A percentile compares a stretch with the other conserved stretches of the same genome.
These are phyloP conservation scores for Acanthamoeba lugdunensis DNA, from an alignment of 208 protist genomes.

Conservation along the genomic window DNA sequence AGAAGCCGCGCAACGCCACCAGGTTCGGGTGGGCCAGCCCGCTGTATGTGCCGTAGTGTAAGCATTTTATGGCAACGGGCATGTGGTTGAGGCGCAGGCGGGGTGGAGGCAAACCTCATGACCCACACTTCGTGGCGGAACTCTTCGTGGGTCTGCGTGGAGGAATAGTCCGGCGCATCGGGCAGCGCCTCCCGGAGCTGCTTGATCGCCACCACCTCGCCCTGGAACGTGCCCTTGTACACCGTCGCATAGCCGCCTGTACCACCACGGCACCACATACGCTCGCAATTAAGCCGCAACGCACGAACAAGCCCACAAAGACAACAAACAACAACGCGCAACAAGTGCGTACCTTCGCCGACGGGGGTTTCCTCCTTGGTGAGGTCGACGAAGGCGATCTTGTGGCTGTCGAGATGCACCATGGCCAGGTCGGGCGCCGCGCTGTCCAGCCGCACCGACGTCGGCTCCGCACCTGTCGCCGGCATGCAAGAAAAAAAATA, in stretches of 20 bases:
- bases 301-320: too few relatives aligned
- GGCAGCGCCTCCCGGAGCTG: not conserved
- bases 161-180: not conserved
- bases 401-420: slow-evolving; percentile 28
- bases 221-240: not conserved
- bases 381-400: too few relatives aligned
- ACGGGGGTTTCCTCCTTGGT: too few relatives aligned
- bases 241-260: slow-evolving; percentile 34
- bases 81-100: too few relatives aligned
- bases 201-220: slow-evolving; percentile 31
- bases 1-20: not conserved
- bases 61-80: too few relatives aligned
- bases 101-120: too few relatives aligned
- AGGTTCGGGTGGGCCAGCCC: slow-evolving; percentile 11
- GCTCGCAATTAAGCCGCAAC: too few relatives aligned
- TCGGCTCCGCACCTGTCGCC: not conserved
- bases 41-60: not conserved
- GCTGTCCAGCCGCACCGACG: not conserved
- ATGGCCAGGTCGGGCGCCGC: slow-evolving; percentile 50
- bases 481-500: not conserved
- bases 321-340: too few relatives aligned
- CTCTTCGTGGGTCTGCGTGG: not conserved
- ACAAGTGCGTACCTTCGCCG: not conserved
- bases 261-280: too few relatives aligned
- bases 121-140: slow-evolving; percentile 71